These are phyloP conservation scores for Cajanus cajan DNA, from an alignment of 306 rosid species.

Conservation along the genomic window DNA sequence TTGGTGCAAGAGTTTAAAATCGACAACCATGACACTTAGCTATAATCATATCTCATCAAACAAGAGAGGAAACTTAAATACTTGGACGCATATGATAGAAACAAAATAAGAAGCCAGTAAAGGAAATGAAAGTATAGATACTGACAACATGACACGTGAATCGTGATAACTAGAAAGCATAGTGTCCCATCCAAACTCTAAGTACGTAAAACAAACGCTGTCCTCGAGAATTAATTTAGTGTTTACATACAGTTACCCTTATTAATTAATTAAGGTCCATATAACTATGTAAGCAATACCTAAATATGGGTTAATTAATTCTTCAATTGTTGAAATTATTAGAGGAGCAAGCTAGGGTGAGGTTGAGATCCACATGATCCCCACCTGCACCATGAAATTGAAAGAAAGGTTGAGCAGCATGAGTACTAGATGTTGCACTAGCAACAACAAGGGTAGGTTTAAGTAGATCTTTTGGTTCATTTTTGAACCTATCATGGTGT, in stretches of 20 bases:
- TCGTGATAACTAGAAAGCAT: no score
- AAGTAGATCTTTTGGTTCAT: neutral
- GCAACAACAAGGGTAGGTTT: neutral
- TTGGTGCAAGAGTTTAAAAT: neutral
- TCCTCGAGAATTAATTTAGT: neutral
- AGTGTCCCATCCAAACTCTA: neutral
- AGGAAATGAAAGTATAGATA: neutral
- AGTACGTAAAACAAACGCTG: neutral
- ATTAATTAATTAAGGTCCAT: neutral
- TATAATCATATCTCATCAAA: neutral
- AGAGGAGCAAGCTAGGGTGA: neutral
- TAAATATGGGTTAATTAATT: neutral
- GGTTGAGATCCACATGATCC: neutral
- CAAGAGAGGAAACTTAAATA: neutral
- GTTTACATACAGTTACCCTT: neutral
- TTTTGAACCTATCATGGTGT: neutral
- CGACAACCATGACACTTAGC: neutral
- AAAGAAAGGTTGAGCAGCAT: neutral
- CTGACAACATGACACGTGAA: neutral
- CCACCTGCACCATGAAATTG: neutral
- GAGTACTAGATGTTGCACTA: neutral
- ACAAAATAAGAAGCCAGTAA: neutral
- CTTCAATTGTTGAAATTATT: neutral
- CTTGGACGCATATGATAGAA: neutral
- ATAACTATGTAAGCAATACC: neutral